Base-by-base conservation (phyloP, 257 asterid species). In the Nicotiana obtusifolia region DNA sequence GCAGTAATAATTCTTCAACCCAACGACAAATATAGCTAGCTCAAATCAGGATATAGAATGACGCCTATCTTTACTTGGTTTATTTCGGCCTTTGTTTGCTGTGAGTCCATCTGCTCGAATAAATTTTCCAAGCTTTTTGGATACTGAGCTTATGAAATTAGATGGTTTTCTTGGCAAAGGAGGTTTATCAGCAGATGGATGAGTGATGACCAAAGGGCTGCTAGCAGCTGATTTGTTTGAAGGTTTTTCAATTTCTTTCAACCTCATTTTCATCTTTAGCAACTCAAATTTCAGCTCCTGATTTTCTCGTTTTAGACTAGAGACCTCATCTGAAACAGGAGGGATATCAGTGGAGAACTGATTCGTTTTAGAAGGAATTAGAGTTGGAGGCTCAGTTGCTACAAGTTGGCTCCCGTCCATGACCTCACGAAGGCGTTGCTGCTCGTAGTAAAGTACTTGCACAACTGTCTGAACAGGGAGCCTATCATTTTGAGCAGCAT, bases 361-460 rank as follows among this genome's bases (percentile, higher is more conserved):
- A 26, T 64, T 77, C 49, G 26, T 78, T 56, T 86, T 88, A 17
- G 85, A 44, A 26, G 88, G 80, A 62, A 71, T 30, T 41, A 82
- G 82, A 52, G 87, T 44, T 33, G 93, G 89, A 15, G 89, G 68
- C 10, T 88, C 90, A 10, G 84, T 80, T 14, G 73, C 81, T 44
- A 83, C 84, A 73, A 73, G 24, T 13, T 73, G 79, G 85, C 78
- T 69, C 8, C 85, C 85, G 11, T 92, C 92, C 94, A 89, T 82
- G 77, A 81, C 97, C 67, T 91, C 95, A 41, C 94, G 85, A 4
- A 91, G 93, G 20, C 95, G 94, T 82, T 95, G 97, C 65, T 95
- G 98, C 89, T 95, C 98, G 83, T 92, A 88, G 89, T 93, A 91
- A 41, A 95, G 97, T 53, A 95, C 99, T 86, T 93, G 97, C 31